These are phyloP conservation scores for Moesziomyces sp. DNA, from an alignment of 1,284 basidiomycete species.

Conservation along the genomic window DNA sequence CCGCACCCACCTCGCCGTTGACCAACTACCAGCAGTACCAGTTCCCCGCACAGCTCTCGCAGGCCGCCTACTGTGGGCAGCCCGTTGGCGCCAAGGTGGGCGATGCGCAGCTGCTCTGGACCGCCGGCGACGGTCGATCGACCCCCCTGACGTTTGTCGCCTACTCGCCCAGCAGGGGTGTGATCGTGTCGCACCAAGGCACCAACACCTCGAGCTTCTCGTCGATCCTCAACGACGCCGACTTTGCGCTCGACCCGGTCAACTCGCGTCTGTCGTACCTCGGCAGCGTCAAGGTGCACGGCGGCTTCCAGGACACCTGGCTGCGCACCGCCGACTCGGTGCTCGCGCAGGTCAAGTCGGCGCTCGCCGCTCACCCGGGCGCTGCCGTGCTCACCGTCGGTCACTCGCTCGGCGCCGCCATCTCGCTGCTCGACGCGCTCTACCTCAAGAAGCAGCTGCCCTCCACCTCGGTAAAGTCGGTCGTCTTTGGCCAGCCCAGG, in stretches of 20 bases:
- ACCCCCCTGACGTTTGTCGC: slow-evolving; percentile 49
- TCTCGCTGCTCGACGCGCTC: slow-evolving; percentile 50
- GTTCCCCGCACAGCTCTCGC: slow-evolving; percentile 48
- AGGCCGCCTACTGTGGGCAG: slow-evolving; percentile 46
- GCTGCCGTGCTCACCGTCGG: slow-evolving; percentile 47
- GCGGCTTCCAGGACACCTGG: slow-evolving; percentile 62
- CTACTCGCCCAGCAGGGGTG: slow-evolving; percentile 46
- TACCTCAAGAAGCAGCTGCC: slow-evolving; percentile 46
- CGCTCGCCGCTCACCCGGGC: slow-evolving; percentile 35
- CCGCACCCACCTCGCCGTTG: slow-evolving; percentile 24
- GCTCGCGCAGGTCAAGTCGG: slow-evolving; percentile 45
- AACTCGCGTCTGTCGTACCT: slow-evolving; percentile 44
- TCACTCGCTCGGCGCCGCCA: slow-evolving; percentile 61
- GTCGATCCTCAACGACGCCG: slow-evolving; percentile 49
- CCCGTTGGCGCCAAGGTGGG: slow-evolving; percentile 39
- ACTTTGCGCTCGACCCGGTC: slow-evolving; percentile 28
- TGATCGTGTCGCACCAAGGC: slow-evolving; percentile 56
- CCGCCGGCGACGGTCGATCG: slow-evolving; percentile 46
- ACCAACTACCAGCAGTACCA: slow-evolving; percentile 38
- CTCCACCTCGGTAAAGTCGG: slow-evolving; percentile 27
- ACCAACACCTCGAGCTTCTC: slow-evolving; percentile 50
- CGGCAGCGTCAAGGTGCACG: slow-evolving; percentile 39
- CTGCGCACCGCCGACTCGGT: slow-evolving; percentile 43
- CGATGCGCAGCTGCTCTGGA: slow-evolving; percentile 51
- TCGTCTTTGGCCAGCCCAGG: slow-evolving; percentile 57